Evolutionary conservation across 164 flowering plant genomes (phyloP), one percentile per base, ranked within the genome.

Genomic region (Vitis cinerea): DNA sequence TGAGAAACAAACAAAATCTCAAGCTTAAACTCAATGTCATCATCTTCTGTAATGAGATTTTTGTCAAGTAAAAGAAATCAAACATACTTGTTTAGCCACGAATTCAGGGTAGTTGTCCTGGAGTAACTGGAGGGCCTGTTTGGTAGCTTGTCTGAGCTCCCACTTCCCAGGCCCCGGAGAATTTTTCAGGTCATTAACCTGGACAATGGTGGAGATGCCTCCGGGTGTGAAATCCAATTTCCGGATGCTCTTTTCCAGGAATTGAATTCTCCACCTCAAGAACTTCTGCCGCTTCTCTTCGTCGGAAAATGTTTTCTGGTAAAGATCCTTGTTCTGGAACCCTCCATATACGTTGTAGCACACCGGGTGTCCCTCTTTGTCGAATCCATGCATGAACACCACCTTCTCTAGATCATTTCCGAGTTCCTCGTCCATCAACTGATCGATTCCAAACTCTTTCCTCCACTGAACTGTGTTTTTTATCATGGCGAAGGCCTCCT

Each of bases 331-430:
- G n/a, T 50, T 66, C 50, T 72, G 71, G 17, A 75, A 75, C 51
- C 51, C 78, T 0, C 82, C 82, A 44, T 72, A 79, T 8, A 76
- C 77, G 50, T 77, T 80, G 71, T 80, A 80, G 63, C 83, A 80
- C 11, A 80, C 81, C 0, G 83, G 81, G 63, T 77, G 78, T 0
- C 81, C 79, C 49, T 80, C 75, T 50, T 52, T 77, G 49, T 72
- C 76, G 5, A 49, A n/a, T 1, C 81, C 81, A 10, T 78, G 68
- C 79, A 71, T 73, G 66, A 75, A 81, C 14, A 75, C 82, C 13
- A 58, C 74, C 59, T 72, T 72, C n/a, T 69, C 79, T 16, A 78
- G 48, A 6, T 74, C 81, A 5, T 50, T 59, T 4, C 65, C 79
- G 13, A 64, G 12, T 16, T 77, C 72, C 48, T 77, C 59, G 15